These are phyloP conservation scores for Boletus vermiculosoides DNA, from an alignment of 768 basidiomycete genomes.

Conservation along the genomic window DNA sequence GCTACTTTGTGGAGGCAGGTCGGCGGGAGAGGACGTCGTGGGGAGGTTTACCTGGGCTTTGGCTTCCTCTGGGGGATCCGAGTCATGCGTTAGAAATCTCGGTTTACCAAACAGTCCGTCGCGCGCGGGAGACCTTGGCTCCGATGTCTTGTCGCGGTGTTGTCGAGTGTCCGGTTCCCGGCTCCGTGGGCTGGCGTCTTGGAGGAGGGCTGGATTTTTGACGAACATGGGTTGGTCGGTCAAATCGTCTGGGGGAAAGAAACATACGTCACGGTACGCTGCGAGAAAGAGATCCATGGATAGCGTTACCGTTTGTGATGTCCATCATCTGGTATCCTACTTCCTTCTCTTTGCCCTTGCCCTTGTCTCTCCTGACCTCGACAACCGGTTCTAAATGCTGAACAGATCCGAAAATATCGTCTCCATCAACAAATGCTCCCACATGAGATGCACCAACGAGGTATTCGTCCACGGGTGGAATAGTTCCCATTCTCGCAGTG, in stretches of 20 bases:
- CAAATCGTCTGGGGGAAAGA: slow-evolving; percentile 3
- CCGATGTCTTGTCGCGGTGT: background rate
- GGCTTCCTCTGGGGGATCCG: slow-evolving; percentile 17
- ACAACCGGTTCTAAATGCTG: slow-evolving; percentile 1
- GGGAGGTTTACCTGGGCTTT: no score
- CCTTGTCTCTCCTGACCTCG: slow-evolving; percentile 18
- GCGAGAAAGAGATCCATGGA: background rate
- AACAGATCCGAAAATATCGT: slow-evolving; percentile 25
- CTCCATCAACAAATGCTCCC: slow-evolving; percentile 39
- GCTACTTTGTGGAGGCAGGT: slow-evolving; percentile 29
- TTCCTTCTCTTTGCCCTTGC: slow-evolving; percentile 36
- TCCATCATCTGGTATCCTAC: slow-evolving; percentile 33
- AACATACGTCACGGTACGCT: background rate
- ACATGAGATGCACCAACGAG: slow-evolving; percentile 31
- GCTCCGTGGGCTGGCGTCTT: slow-evolving; percentile 10
- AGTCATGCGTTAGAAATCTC: slow-evolving; percentile 28
- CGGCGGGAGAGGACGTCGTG: slow-evolving; percentile 17
- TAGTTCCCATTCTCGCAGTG: slow-evolving; percentile 51
- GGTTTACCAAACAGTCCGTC: slow-evolving; percentile 35
- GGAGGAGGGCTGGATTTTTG: slow-evolving; percentile 22
- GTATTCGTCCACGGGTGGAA: slow-evolving; percentile 40
- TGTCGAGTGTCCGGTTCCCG: background rate
- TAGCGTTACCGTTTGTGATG: slow-evolving; percentile 38
- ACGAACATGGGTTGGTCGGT: slow-evolving; percentile 16
- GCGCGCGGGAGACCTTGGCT: background rate